phyloP scores from a whole-genome alignment of 106 monocot genomes.

The Dendrobium officinale region DNA sequence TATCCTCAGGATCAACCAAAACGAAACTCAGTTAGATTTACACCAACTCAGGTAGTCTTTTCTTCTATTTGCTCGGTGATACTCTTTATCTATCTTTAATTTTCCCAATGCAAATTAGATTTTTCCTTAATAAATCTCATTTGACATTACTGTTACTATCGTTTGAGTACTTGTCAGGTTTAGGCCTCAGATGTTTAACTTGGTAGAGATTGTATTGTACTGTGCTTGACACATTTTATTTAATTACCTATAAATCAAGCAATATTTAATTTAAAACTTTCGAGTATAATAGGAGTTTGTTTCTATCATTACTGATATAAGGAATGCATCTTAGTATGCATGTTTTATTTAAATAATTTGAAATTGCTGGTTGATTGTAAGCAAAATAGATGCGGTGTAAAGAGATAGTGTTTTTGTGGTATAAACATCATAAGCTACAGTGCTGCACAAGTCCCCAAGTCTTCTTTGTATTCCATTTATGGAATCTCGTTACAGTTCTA shows the following conservation, averaged over 20 bases:
- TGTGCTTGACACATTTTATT: background rate
- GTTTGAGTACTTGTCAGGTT: background rate
- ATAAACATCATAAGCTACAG: background rate
- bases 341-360: background rate
- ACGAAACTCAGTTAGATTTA: constrained; percentile 92
- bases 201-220: background rate
- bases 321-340: background rate
- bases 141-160: background rate
- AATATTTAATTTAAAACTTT: background rate
- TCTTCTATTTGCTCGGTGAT: background rate
- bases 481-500: no score
- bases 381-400: background rate
- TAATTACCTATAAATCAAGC: background rate
- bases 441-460: no score
- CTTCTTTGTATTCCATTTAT: no score
- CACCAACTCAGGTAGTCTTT: constrained; percentile 79
- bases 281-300: background rate
- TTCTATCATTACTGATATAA: background rate
- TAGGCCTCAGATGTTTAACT: background rate
- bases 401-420: background rate
- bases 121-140: background rate
- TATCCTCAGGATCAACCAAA: constrained; percentile 98
- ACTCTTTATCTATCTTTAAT: background rate
- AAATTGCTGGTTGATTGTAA: background rate
- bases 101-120: background rate